Evolutionary conservation across 768 basidiomycete genomes (phyloP), one percentile per base, ranked within the genome.

Genomic region (Lactarius pseudohatsudake): DNA sequence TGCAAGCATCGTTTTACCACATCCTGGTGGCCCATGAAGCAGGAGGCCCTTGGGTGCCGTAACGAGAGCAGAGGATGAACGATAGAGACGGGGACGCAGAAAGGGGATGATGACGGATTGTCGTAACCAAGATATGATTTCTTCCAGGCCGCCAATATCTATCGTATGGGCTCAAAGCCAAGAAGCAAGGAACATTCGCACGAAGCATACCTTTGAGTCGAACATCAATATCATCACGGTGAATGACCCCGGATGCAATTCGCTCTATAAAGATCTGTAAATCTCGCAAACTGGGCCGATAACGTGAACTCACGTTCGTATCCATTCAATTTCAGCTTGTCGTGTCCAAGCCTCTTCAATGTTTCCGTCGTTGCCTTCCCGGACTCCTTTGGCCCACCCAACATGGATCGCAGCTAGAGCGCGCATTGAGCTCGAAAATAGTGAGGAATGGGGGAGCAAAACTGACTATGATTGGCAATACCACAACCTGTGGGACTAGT

Each of bases 1-100:
- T 2, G 97, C 97, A 20, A 99, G 84, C 94, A 99, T 96, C 1
- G 97, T 98, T 81, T 99, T 99, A 30, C 97, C 97, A 70, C 97
- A 99, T 6, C 97, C 96, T 0, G 97, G 97, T 50, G 96, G 97
- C 0, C 97, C 97, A 72, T 92, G 96, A 22, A 99, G 84, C 20
- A 98, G 83, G 9, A 98, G 96, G 16, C 97, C 97, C 75, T 98
- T 98, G 0, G 97, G 97, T 4, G 97, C 93, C 5, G 87, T 86
- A 66, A 96, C 85, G 26, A 98, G 85, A 15, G 89, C 84, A 0
- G 94, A 92, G 0, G 90, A 85, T n/a, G 88, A 82, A 15, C 84
- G 81, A 82, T 97, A 98, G 64, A 98, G 84, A 65, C 89, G 82
- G 6, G 97, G 97, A 72, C 91, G 96, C 66, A 90, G 85, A 47